Conservation (phyloP, 768 basidiomycete genomes). For the Gymnopilus dilepis region DNA sequence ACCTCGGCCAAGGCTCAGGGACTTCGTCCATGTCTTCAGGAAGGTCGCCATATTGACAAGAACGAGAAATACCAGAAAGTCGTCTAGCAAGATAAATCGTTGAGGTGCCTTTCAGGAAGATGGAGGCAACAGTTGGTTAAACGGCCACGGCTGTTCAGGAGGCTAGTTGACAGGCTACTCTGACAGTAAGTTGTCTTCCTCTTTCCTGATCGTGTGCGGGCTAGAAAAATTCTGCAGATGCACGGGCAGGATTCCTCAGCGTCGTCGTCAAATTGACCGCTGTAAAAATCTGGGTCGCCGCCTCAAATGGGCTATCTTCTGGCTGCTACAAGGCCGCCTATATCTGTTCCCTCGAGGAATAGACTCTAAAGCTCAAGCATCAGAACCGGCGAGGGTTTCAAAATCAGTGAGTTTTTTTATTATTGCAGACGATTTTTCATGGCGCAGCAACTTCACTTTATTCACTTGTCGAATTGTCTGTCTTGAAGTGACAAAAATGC, state of each 20-base stretch:
- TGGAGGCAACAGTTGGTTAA: not conserved
- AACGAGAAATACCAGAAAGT: not conserved
- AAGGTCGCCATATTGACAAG: not conserved
- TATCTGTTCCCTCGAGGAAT: not conserved
- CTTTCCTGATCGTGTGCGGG: not conserved
- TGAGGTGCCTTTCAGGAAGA: not conserved
- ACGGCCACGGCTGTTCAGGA: not conserved
- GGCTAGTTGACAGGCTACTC: not conserved
- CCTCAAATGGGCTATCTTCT: not conserved
- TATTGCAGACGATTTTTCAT: not conserved
- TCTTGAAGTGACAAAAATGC: not conserved
- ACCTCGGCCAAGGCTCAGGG: not conserved
- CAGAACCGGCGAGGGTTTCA: not conserved
- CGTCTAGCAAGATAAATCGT: not conserved
- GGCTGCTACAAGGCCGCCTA: not conserved
- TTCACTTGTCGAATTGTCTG: too few species aligned
- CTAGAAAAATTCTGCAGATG: slow-evolving; percentile 1
- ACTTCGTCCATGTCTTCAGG: not conserved
- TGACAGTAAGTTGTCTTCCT: not conserved
- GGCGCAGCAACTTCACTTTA: too few species aligned
- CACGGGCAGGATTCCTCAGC: too few species aligned
- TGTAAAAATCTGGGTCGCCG: not conserved
- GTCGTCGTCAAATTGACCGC: too few species aligned
- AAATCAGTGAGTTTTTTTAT: not conserved
- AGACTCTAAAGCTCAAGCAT: not conserved